Percentiles rank a stretch among this genome's conserved stretches.
These are phyloP conservation scores for Trametes meyenii DNA, from an alignment of 768 basidiomycete genomes.

Conservation along the genomic window DNA sequence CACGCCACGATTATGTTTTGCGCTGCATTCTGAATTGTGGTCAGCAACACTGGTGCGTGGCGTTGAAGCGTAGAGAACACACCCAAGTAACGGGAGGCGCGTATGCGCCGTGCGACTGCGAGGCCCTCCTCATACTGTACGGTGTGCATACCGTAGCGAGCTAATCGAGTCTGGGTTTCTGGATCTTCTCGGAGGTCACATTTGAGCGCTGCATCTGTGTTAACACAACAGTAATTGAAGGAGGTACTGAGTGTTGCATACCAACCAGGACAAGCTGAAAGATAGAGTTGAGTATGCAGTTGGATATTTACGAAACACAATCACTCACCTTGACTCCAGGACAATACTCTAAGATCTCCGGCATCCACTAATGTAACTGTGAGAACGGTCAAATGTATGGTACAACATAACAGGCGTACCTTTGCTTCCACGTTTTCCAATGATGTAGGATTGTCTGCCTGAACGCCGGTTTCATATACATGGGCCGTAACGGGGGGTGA, in stretches of 20 bases:
- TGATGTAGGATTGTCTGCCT: conserved; percentile 95
- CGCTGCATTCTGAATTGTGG: conserved; percentile 79
- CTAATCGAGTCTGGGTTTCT: conserved; percentile 68
- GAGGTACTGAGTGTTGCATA: conserved; percentile 43
- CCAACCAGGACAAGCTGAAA: conserved; percentile 84
- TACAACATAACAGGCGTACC: conserved; percentile 41
- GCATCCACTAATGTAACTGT: conserved; percentile 74
- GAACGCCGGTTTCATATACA: not conserved
- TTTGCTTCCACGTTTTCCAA: conserved; percentile 96
- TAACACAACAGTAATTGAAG: not conserved
- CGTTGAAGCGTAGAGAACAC: conserved; percentile 23
- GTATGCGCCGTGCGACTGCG: conserved; percentile 85
- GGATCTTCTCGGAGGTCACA: conserved; percentile 93
- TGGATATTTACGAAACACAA: conserved; percentile 4
- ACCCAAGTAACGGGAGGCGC: conserved; percentile 93
- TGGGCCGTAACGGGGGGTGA: not conserved
- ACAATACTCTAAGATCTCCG: conserved; percentile 90
- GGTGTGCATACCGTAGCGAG: conserved; percentile 66
- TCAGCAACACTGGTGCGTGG: not conserved
- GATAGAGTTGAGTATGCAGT: conserved; percentile 7
- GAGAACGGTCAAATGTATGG: not conserved
- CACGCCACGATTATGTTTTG: conserved; percentile 95
- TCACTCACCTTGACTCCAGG: conserved; percentile 86
- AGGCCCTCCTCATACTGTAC: conserved; percentile 94
- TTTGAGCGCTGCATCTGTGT: conserved; percentile 69